phyloP scores from a whole-genome alignment of 768 basidiomycete species.

The Agaricus blazei region DNA sequence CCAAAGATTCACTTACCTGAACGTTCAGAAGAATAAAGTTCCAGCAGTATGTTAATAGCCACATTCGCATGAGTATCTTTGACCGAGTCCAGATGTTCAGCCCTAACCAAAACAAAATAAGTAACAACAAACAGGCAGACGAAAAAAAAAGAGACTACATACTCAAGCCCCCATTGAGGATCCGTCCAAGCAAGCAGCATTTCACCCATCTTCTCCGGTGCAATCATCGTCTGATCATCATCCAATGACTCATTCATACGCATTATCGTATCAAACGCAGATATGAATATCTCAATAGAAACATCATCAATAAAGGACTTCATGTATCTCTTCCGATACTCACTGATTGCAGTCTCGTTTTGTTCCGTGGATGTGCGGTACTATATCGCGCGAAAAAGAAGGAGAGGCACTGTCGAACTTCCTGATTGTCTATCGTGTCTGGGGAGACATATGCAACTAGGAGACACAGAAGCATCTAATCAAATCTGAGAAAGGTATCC shows the following conservation, averaged over 20 bases:
- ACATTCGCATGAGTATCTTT: conserved; percentile 49
- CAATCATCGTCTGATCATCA: conserved; percentile 69
- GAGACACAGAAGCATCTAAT: conserved; percentile 35
- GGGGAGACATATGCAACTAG: conserved; percentile 76
- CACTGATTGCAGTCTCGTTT: conserved; percentile 55
- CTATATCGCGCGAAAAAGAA: conserved; percentile 97
- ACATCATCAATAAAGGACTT: conserved; percentile 2
- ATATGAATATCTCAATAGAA: conserved; percentile 56
- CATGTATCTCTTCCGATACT: conserved; percentile 9
- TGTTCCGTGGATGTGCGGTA: conserved; percentile 78
- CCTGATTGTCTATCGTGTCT: conserved; percentile 76
- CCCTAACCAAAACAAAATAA: conserved; percentile 7
- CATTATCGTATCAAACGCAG: conserved; percentile 58
- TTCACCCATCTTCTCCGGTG: conserved; percentile 66
- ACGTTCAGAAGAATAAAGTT: conserved; percentile 40
- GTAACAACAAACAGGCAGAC: neutral
- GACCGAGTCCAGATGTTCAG: conserved; percentile 16
- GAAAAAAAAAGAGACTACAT: conserved; percentile 12
- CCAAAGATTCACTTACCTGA: conserved; percentile 27
- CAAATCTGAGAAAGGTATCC: neutral
- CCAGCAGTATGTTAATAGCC: conserved; percentile 49
- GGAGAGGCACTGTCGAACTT: conserved; percentile 85
- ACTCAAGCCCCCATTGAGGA: conserved; percentile 55
- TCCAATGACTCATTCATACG: conserved; percentile 59
- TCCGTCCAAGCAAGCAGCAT: conserved; percentile 89